phyloP scores from a whole-genome alignment of 148 eudicot species.

The Diospyros kaki region DNA sequence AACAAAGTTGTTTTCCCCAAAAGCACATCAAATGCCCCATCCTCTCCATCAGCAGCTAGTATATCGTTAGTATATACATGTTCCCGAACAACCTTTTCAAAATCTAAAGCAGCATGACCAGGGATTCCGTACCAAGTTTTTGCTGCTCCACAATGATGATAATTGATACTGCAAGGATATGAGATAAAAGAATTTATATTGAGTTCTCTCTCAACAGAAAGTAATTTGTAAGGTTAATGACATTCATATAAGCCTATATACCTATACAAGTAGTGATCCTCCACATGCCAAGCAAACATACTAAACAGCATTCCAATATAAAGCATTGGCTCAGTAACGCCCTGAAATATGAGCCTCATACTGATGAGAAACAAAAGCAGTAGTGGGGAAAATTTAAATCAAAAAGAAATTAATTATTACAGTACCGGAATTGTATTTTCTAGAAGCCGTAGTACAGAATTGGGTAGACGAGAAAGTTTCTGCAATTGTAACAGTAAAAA shows the following conservation, averaged over 20 bases:
- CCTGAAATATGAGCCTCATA: conserved; percentile 35
- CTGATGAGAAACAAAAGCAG: conserved; percentile 11
- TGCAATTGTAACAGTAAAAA: conserved; percentile 31
- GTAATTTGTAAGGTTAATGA: not conserved
- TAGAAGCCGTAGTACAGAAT: conserved; percentile 76
- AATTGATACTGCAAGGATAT: conserved; percentile 69
- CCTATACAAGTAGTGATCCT: conserved; percentile 98
- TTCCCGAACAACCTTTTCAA: conserved; percentile 84
- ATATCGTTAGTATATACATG: conserved; percentile 75
- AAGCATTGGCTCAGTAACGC: conserved; percentile 99
- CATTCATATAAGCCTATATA: not conserved
- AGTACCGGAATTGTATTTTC: conserved; percentile 81
- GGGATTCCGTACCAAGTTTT: conserved; percentile 99
- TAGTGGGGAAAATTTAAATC: not conserved
- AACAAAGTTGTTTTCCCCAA: conserved; percentile 91
- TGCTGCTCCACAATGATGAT: conserved; percentile 97
- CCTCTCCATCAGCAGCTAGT: conserved; percentile 73
- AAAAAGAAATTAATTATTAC: not conserved
- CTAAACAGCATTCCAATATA: conserved; percentile 99
- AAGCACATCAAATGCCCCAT: conserved; percentile 94
- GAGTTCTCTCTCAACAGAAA: conserved; percentile 1
- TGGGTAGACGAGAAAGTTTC: conserved; percentile 88
- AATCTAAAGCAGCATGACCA: conserved; percentile 84
- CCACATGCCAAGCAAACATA: conserved; percentile 99
- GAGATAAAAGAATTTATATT: conserved; percentile 8